Base-by-base conservation (phyloP, 371 early-diverging fungal genomes). In the Smittium culicis region DNA sequence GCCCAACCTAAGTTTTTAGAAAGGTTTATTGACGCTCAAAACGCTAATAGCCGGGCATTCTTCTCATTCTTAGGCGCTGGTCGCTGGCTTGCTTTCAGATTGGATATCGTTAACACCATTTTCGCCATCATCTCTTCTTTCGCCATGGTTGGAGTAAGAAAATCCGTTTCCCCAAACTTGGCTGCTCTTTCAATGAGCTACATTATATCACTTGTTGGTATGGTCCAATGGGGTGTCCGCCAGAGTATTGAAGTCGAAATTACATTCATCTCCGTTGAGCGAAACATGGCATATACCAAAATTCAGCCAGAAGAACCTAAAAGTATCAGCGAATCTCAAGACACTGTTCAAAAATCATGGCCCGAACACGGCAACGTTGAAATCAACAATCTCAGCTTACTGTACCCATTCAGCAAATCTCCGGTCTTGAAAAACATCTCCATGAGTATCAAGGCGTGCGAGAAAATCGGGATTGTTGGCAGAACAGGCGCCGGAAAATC, bases 401-500 rank as follows among this genome's bases (percentile, higher is more conserved):
- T 66, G 66, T 79, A 73, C 45, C 62, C 34, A n/a, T 34, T 16
- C 34, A 70, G 34, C 58, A 34, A 68, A n/a, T 27, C 16, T 0
- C 73, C 70, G 1, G 76, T 75, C n/a, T 70, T 83, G 29, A 71
- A 73, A 66, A 34, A 70, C 34, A 68, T 89, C 11, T 58, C 75
- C 3, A 62, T 85, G 35, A 34, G 63, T n/a, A 70, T 85, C 35
- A 54, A 60, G 32, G 30, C 74, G 0, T 73, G 75, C 17, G 79
- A 82, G 63, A 75, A 69, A 17, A 72, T 83, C 64, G 83, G 81
- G 1, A 74, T 83, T 28, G 79, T 83, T 16, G 82, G 84, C 2
- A 72, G 83, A 0, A 82, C 83, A 0, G 84, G 86, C 16, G 78
- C 84, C 5, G 88, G 88, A 5, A 88, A 88, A 71, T 80, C 83